Evolutionary conservation across 1,139 yeast species (phyloP), one percentile per base, ranked within the genome.

Genomic region (Yamadazyma friedrichii): DNA sequence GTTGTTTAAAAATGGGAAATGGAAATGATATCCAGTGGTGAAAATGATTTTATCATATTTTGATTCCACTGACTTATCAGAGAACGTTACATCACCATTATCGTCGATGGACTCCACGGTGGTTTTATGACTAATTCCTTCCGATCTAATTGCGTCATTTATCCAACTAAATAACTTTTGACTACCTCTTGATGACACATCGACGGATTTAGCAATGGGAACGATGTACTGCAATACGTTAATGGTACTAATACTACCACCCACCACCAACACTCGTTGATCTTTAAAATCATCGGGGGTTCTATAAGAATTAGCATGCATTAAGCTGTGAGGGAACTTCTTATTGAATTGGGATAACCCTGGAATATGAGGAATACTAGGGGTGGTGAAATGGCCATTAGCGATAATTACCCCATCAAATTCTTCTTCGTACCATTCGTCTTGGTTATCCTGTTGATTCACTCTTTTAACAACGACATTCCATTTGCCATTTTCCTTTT

Each of bases 261-360:
- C 83, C 35, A 78, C 65, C 30, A 77, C 61, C 40, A 78, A 54
- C 3, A 76, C 73, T 16, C 66, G 66, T 49, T 75, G 65, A 40
- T 62, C 65, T 25, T 55, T 55, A 48, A 64, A 81, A 29, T 64
- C 69, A 4, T 71, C 69, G 3, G 82, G 74, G 12, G 65, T 66
- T 45, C 82, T 69, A 58, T 76, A 87, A 24, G 74, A 62, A 52
- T 79, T 81, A 13, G 89, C 71, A 59, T 86, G 94, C 15, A 67
- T 55, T 2, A 84, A 63, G 6, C 71, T 56, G 2, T 66, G 70
- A 1, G 85, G 82, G 45, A 60, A 66, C 24, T 60, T 56, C 9
- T 50, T 54, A 41, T 59, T 59, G 76, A 80, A 82, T 36, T 69
- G 74, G 4, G 65, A 60, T 38, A 84, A 58, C 0, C 89, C 89